Conservation (phyloP, 2,329 filamentous ascomycete genomes). For the Passalora sequoiae region DNA sequence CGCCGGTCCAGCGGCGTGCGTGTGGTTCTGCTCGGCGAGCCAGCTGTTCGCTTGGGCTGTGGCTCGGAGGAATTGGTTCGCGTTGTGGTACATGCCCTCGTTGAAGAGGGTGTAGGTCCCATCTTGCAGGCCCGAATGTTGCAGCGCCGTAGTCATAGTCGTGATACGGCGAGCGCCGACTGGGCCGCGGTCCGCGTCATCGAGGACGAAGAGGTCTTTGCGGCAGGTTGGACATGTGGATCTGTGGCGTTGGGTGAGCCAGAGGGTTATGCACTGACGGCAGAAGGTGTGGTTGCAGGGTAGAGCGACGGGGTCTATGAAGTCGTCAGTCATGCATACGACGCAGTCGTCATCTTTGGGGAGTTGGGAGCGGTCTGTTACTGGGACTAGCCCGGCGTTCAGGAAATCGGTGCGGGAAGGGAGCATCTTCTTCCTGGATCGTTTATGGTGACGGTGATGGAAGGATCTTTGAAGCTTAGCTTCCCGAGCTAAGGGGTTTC, state of each 20-base stretch:
- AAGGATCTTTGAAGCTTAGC: not conserved
- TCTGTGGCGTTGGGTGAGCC: constrained; percentile 8
- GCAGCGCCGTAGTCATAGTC: constrained; percentile 6
- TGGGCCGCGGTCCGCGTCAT: constrained; percentile 7
- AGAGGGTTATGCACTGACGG: constrained; percentile 11
- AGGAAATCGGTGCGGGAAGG: constrained; percentile 7
- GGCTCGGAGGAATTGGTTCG: constrained; percentile 8
- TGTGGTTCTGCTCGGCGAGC: constrained; percentile 11
- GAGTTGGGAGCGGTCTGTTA: not conserved
- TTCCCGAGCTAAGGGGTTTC: not conserved
- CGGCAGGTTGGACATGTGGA: constrained; percentile 14
- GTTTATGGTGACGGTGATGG: not conserved
- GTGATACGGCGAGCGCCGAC: constrained; percentile 4
- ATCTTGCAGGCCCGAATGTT: constrained; percentile 5
- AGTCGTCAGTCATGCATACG: constrained; percentile 7
- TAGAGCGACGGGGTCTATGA: constrained; percentile 7
- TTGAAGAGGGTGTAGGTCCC: constrained; percentile 11
- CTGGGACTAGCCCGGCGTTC: constrained; percentile 9
- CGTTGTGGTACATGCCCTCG: constrained; percentile 7
- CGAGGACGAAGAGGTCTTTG: constrained; percentile 8
- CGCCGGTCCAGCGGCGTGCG: constrained; percentile 7
- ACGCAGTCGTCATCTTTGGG: constrained; percentile 5
- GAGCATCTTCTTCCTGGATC: not conserved
- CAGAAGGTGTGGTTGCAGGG: constrained; percentile 15
- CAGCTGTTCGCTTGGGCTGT: constrained; percentile 11